phyloP scores from a whole-genome alignment of 345 rosid genomes.

The Geranium rotundifolium region DNA sequence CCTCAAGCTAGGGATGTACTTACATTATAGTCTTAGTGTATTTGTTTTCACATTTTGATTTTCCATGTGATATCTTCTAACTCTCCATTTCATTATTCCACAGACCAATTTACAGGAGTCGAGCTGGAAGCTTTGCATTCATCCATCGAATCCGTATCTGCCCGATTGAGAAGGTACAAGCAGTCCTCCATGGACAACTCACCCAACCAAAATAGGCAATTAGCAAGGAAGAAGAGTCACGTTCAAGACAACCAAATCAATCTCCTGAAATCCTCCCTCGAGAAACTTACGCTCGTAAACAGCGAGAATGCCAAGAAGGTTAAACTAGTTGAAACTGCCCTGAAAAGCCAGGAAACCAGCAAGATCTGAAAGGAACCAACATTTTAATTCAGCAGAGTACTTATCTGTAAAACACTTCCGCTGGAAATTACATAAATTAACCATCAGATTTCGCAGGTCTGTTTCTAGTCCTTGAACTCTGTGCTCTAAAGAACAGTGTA shows the following conservation, averaged over 20 bases:
- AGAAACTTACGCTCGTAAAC: slow-evolving; percentile 62
- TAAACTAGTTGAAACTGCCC: slow-evolving; percentile 51
- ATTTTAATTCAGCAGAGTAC: not conserved
- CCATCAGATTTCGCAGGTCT: too few species aligned
- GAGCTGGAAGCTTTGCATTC: slow-evolving; percentile 65
- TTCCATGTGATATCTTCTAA: too few species aligned
- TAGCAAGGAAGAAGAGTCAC: slow-evolving; percentile 21
- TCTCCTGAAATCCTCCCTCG: slow-evolving; percentile 52
- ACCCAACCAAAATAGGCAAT: slow-evolving; percentile 19
- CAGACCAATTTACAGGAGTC: slow-evolving; percentile 56
- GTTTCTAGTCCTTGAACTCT: too few species aligned
- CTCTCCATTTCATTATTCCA: too few species aligned
- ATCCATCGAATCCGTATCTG: slow-evolving; percentile 57
- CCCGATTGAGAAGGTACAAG: slow-evolving; percentile 42
- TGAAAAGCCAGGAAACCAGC: slow-evolving; percentile 37
- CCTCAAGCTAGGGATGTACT: too few species aligned
- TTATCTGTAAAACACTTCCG: too few species aligned
- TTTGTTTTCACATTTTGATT: too few species aligned
- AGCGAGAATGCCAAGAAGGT: slow-evolving; percentile 56
- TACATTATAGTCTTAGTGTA: too few species aligned
- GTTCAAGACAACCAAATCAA: slow-evolving; percentile 46
- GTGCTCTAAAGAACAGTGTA: too few species aligned
- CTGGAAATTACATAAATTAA: too few species aligned
- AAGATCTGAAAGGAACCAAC: slow-evolving; percentile 1
- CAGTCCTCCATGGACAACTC: slow-evolving; percentile 20